Evolutionary conservation across 371 early-diverging fungal species (phyloP), one percentile per base, ranked within the genome.

Genomic region (Rhizopus arrhizus): DNA sequence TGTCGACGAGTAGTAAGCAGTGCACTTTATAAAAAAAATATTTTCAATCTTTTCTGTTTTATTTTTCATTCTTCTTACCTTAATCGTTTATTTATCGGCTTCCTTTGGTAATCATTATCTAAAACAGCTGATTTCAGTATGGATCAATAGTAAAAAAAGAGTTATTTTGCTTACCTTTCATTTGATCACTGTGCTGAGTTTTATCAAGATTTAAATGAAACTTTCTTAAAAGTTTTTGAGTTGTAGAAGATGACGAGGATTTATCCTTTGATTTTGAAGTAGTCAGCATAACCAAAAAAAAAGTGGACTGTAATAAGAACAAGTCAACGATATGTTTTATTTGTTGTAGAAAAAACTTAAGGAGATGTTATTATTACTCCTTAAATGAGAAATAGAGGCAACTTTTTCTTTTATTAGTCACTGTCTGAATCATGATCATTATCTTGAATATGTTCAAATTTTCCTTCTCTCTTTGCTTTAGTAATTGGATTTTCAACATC

Each of bases 401-500:
- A 32, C 36, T 56, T 53, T 11, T 22, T 31, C 53, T 54, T 46
- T 10, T 40, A 40, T 12, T 12, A 40, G 16, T 29, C 34, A 31
- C 22, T 50, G 22, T 61, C 62, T 53, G 31, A 50, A 28, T 66
- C 61, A n/a, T 56, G 55, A 52, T 56, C 57, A n/a, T 50, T 41
- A 38, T 41, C 33, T 10, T 61, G 47, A 8, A 72, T 54, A 41
- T 77, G 72, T 58, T 75, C 64, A 33, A 77, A 66, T 45, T 65
- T 59, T 6, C 68, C 73, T 51, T 74, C 73, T 56, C 69, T 60
- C 68, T 77, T 76, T 7, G 86, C 86, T 61, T 82, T 81, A 32
- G 81, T 80, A 40, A 86, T 64, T 3, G 89, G 89, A 66, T 88
- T 85, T 33, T 83, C 81, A 22, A 85, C 90, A 64, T 90, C 81